Base-by-base conservation (phyloP, 164 flowering plant species). In the Liquidambar formosana region DNA sequence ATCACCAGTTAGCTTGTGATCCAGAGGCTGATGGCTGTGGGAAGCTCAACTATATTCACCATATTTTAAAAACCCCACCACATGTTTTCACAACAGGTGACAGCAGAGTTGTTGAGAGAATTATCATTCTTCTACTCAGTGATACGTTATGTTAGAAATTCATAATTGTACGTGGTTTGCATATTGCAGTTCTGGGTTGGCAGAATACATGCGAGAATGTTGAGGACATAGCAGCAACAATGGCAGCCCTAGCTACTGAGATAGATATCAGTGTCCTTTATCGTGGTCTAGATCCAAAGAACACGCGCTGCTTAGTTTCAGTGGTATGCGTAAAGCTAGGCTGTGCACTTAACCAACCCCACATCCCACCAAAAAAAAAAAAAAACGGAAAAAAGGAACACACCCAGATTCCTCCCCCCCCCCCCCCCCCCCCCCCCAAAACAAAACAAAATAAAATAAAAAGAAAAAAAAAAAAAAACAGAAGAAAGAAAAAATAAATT, bases 1-100 rank as follows among this genome's bases (percentile, higher is more conserved):
- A 90, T 80, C 96, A 95, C 74, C 97, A 89, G 69, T 76, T 93
- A 79, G 88, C 91, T 67, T 95, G 99, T 85, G 97, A 95, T 77
- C 86, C 86, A n/a, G 97, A 90, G 63, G 83, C 67, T 60, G 86
- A 91, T 59, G 99, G 99, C 61, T 95, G 99, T 80, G 99, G 94
- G 67, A 83, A 82, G 74, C 82, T 78, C 28, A 95, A 93, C 81
- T 83, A 90, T 73, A 89, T 88, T 48, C 92, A 93, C 72, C 99
- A 91, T 65, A 76, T 90, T 69, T 91, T 95, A 48, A 82, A 96
- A 57, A 70, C 75, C 16, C 79, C 93, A 57, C 98, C 99, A 16
- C 91, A 88, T 79, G 87, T 91, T 64, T 93, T 95, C 73, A 91
- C 91, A 46, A 89, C 90, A 81, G 97, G 99, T 95, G 65, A 71